These are phyloP conservation scores for Catunica adiposa DNA, from an alignment of 2,329 filamentous ascomycete species.

Conservation along the genomic window DNA sequence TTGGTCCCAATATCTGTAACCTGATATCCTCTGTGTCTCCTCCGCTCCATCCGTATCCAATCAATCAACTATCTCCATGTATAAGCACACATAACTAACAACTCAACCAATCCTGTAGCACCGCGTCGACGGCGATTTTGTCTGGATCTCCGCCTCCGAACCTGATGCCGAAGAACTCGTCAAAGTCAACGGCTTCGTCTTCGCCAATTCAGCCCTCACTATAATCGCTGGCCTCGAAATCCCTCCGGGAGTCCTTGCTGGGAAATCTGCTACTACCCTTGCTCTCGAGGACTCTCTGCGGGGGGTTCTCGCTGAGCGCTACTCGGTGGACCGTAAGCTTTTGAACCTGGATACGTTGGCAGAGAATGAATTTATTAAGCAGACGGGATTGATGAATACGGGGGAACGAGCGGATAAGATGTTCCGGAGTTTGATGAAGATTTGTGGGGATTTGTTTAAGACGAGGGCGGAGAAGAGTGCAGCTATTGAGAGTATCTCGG, in stretches of 20 bases:
- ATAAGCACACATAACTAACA: slow-evolving; percentile 33
- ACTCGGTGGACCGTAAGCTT: slow-evolving; percentile 53
- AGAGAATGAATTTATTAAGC: slow-evolving; percentile 52
- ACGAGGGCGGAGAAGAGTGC: slow-evolving; percentile 55
- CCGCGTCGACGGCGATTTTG: slow-evolving; percentile 47
- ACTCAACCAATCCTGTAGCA: slow-evolving; percentile 35
- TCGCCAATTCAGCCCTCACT: slow-evolving; percentile 45
- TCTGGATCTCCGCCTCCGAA: slow-evolving; percentile 50
- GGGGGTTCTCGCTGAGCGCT: slow-evolving; percentile 56
- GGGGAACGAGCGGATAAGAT: slow-evolving; percentile 65
- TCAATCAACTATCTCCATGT: background rate
- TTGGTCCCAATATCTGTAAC: no score
- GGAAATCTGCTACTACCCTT: slow-evolving; percentile 33
- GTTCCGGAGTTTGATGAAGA: slow-evolving; percentile 78
- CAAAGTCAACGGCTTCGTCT: slow-evolving; percentile 51
- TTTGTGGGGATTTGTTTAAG: slow-evolving; percentile 65
- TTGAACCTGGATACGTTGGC: slow-evolving; percentile 69
- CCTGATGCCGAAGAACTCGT: slow-evolving; percentile 47
- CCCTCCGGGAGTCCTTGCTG: slow-evolving; percentile 1
- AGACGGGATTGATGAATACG: slow-evolving; percentile 59
- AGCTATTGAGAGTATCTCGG: slow-evolving; percentile 63
- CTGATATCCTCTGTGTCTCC: no score
- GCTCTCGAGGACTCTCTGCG: slow-evolving; percentile 55
- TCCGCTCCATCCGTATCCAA: background rate
- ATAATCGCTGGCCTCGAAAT: slow-evolving; percentile 2